Evolutionary conservation across 2,329 filamentous ascomycete genomes (phyloP), one percentile per base, ranked within the genome.

Genomic region (Lachnellula cervina): DNA sequence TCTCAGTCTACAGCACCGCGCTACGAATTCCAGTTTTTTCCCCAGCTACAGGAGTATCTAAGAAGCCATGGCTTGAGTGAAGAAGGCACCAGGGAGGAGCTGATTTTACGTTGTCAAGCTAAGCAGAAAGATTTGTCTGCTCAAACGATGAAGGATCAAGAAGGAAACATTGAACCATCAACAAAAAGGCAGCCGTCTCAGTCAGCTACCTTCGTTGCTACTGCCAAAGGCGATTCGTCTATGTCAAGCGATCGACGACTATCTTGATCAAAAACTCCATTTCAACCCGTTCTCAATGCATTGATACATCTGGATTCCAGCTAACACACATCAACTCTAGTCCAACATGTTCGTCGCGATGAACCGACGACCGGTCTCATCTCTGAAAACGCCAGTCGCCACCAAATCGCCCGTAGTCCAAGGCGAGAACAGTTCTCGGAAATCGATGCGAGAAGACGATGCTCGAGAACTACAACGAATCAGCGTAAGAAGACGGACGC

Each of bases 331-430:
- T 23, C 21, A 23, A 32, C n/a, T 40, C 23, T 51, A 56, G 54
- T 34, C 54, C 16, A 21, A 28, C 11, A 48, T 55, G 42, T 58
- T 44, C 38, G 38, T 25, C 28, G 56, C 56, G 21, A 58, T 55
- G 52, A 52, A 28, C 35, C 28, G 48, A 52, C 46, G 47, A 37
- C 52, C 47, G 5, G 54, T 56, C 11, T 25, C 28, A 8, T 56
- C 54, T 42, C 21, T 56, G 17, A 45, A 37, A 43, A 56, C 54
- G 13, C 49, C 54, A 14, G 54, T 52, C 19, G 8, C 23, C 7
- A 44, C 13, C 19, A 25, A 32, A 4, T 32, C 44, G 21, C 13
- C 21, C 44, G 17, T 5, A 40, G 37, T 7, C 37, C 16, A 40
- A 13, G 8, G 16, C 16, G n/a, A 17, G 16, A 47, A 17, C 7